Evolutionary conservation across 305 asterid species (phyloP), one percentile per base, ranked within the genome.

Genomic region (Fraxinus xanthoxyloides): DNA sequence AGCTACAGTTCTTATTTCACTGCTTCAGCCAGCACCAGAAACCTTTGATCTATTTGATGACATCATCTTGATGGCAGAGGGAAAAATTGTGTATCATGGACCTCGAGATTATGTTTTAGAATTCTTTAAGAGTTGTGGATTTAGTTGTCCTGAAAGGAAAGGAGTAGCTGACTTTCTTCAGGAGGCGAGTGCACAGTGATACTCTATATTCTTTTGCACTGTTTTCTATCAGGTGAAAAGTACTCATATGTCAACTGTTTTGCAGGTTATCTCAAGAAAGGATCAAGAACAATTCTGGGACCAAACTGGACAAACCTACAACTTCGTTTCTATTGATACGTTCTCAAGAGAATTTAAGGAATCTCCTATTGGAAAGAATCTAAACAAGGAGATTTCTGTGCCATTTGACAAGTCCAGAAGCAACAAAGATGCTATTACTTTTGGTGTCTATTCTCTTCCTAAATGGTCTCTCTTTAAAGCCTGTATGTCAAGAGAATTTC

Each of bases 251-350:
- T 63, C 72, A 17, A 56, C 34, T n/a, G 31, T 4, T 31, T 77
- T 63, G 24, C 79, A 82, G 85, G 85, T 82, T 21, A 72, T 82
- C 2, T 82, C 82, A 51, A 78, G 51, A 77, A 82, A 82, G 32
- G 85, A 82, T 77, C 85, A 82, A 72, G 79, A 75, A 72, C 61
- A 77, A 40, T 82, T 78, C 36, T 82, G 85, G 85, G 32, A 78
- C 26, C 31, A 40, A 82, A 34, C 75, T 48, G 79, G 36, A 3
- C 74, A 78, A 78, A 10, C 75, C 8, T 56, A 78, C 38, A 35
- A 19, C 8, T 78, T 46, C 59, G 19, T 78, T 19, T 63, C 85
- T 26, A 38, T 72, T 17, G 67, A 72, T 38, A 75, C 15, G 28
- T 54, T 72, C 17, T 78, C 54, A 0, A 59, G 76, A 76, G 76